Evolutionary conservation across 495 filamentous ascomycete species (phyloP).

Genomic region (Aspergillus saccharolyticus): DNA sequence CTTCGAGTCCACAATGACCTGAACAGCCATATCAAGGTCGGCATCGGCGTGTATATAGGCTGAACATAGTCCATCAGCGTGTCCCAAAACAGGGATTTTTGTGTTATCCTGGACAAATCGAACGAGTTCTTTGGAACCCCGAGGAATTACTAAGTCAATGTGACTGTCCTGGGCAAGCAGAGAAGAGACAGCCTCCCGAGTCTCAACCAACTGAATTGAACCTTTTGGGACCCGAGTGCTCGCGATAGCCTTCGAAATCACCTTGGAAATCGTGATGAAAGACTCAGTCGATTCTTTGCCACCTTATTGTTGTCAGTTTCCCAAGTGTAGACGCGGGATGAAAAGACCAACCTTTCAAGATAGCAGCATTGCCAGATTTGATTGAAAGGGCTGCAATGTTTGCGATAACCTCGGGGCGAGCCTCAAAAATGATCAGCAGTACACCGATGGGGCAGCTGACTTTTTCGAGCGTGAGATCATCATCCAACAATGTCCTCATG

Average conservation of each 20-base stretch:
- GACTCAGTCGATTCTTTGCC: constrained; percentile 95
- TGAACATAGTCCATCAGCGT: constrained; percentile 90
- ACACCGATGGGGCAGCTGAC: constrained; percentile 93
- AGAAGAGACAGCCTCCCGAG: constrained; percentile 79
- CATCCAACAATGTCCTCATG: constrained; percentile 80
- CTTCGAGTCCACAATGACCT: constrained; percentile 87
- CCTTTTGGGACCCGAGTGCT: constrained; percentile 74
- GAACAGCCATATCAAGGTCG: constrained; percentile 62
- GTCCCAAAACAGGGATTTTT: constrained; percentile 91
- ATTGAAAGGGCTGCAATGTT: constrained; percentile 97
- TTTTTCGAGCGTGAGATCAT: constrained; percentile 76
- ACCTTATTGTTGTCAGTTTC: constrained; percentile 38
- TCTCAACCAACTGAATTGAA: constrained; percentile 88
- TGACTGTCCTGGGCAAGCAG: constrained; percentile 76
- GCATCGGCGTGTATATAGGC: constrained; percentile 84
- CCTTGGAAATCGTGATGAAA: constrained; percentile 80
- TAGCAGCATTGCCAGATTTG: constrained; percentile 96
- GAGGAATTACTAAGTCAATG: constrained; percentile 93
- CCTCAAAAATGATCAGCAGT: constrained; percentile 95
- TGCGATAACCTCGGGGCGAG: constrained; percentile 95
- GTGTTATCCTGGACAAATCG: constrained; percentile 83
- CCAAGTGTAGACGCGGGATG: neutral
- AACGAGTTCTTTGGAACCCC: constrained; percentile 91
- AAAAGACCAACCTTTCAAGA: constrained; percentile 68
- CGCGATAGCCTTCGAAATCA: constrained; percentile 75